phyloP scores from a whole-genome alignment of 2,329 filamentous ascomycete genomes.

The Apiospora saccharicola region DNA sequence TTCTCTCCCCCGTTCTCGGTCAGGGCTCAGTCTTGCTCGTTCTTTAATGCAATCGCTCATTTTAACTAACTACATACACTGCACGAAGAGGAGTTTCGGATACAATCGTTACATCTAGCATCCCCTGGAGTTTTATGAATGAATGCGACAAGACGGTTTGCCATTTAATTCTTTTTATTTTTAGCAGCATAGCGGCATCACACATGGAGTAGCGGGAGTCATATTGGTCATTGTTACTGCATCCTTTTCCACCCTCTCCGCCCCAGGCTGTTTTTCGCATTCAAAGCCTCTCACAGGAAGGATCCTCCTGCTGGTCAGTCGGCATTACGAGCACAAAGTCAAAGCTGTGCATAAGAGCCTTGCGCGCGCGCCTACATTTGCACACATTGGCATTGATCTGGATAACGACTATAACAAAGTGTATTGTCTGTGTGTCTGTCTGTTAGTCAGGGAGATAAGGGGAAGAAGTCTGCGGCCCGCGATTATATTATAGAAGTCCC shows the following conservation, averaged over 20 bases:
- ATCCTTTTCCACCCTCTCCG: not conserved
- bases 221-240: not conserved
- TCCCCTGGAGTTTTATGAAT: not conserved
- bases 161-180: not conserved
- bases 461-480: not conserved
- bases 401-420: not conserved
- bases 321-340: not conserved
- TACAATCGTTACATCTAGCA: not conserved
- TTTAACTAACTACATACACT: not conserved
- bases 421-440: not conserved
- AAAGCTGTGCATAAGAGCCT: not conserved
- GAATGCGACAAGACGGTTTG: not conserved
- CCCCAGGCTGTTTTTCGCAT: not conserved
- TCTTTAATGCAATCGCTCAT: not conserved
- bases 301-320: not conserved
- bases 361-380: not conserved
- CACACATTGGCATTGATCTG: not conserved
- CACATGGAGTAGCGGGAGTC: not conserved
- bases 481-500: not conserved
- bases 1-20: not conserved
- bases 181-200: not conserved
- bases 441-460: not conserved
- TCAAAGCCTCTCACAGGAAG: not conserved
- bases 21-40: not conserved
- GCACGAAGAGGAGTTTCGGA: not conserved